Conservation (phyloP, 345 rosid species). For the Salix viminalis region DNA sequence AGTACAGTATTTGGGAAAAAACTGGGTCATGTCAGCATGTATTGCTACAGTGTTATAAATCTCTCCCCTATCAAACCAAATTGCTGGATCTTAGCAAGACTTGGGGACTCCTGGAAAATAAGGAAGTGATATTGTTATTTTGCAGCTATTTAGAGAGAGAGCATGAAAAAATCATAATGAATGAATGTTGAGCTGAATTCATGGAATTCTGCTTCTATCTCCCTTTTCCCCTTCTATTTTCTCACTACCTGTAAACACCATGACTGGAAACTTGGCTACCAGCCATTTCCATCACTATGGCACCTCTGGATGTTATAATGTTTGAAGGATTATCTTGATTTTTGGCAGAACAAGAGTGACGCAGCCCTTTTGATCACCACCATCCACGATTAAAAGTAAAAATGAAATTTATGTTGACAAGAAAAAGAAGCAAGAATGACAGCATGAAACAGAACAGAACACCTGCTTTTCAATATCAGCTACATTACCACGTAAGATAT, state of each 20-base stretch:
- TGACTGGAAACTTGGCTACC: not conserved
- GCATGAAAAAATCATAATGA: not conserved
- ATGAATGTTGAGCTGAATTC: not conserved
- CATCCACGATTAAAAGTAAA: not conserved
- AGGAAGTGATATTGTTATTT: too few relatives aligned
- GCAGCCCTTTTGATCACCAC: not conserved
- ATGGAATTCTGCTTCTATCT: not conserved
- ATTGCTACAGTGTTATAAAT: not conserved
- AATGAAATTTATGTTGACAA: not conserved
- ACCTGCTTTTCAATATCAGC: not conserved
- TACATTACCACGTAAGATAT: not conserved
- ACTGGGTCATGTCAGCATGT: not conserved
- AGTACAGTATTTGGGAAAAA: not conserved
- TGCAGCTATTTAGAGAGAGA: too few relatives aligned
- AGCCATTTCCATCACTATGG: not conserved
- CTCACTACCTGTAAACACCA: not conserved
- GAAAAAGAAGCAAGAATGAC: not conserved
- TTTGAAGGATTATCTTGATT: not conserved
- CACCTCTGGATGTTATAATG: not conserved
- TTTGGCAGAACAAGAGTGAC: not conserved
- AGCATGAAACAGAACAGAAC: too few relatives aligned
- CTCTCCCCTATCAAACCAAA: not conserved
- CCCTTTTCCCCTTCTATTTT: not conserved
- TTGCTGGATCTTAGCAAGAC: not conserved
- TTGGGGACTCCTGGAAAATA: too few relatives aligned